Percentiles rank a stretch among this genome's conserved stretches.
Conservation (phyloP, 1,284 basidiomycete species). For the Moniliella sp. region DNA sequence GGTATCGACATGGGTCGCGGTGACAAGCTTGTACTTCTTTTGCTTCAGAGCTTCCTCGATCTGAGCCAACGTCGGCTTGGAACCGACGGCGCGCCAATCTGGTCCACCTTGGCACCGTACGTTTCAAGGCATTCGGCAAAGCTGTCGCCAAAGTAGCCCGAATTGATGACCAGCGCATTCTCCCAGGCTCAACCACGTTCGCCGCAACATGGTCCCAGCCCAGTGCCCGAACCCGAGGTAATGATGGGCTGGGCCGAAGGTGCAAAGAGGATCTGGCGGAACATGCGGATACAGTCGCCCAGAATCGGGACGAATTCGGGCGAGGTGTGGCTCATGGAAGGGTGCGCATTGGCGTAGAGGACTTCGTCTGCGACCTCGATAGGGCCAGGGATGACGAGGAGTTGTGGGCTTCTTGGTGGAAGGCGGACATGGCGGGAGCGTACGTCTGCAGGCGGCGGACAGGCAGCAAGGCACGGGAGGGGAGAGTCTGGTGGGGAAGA, state of each 20-base stretch:
- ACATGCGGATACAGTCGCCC: slow-evolving; percentile 70
- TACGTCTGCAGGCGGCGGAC: too few relatives aligned
- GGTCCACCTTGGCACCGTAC: slow-evolving; percentile 75
- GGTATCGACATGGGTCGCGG: slow-evolving; percentile 63
- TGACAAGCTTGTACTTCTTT: slow-evolving; percentile 72
- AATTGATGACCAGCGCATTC: slow-evolving; percentile 54
- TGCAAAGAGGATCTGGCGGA: slow-evolving; percentile 44
- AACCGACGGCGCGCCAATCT: slow-evolving; percentile 66
- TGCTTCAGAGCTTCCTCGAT: slow-evolving; percentile 52
- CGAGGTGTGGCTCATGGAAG: slow-evolving; percentile 49
- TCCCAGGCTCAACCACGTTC: slow-evolving; percentile 64
- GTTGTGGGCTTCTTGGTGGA: slow-evolving; percentile 27
- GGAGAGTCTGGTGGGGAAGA: too few relatives aligned
- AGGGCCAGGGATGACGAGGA: slow-evolving; percentile 51
- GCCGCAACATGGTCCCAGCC: slow-evolving; percentile 58
- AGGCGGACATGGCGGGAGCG: slow-evolving; percentile 9
- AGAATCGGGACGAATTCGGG: slow-evolving; percentile 73
- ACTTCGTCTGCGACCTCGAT: slow-evolving; percentile 63
- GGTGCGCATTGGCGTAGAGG: slow-evolving; percentile 26
- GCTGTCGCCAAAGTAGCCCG: slow-evolving; percentile 29
- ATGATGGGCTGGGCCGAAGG: slow-evolving; percentile 46
- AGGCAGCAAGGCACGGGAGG: too few relatives aligned
- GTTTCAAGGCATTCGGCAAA: slow-evolving; percentile 39
- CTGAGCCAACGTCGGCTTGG: slow-evolving; percentile 45
- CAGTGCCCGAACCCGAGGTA: slow-evolving; percentile 68